These are phyloP conservation scores for Nemania diffusa DNA, from an alignment of 2,329 filamentous ascomycete species.

Conservation along the genomic window DNA sequence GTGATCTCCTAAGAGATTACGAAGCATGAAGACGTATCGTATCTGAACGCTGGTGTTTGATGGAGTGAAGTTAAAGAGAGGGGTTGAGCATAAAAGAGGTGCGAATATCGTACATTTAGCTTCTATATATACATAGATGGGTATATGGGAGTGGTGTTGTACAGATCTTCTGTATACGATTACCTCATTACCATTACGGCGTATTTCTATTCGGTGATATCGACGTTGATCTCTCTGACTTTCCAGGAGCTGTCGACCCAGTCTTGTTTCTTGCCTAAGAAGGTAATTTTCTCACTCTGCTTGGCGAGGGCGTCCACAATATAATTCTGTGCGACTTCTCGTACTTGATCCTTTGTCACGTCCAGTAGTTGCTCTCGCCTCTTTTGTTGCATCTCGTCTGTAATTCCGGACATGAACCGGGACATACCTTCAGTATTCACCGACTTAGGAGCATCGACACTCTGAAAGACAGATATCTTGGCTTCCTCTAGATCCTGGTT, in stretches of 20 bases:
- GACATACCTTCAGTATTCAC: constrained; percentile 90
- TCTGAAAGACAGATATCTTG: constrained; percentile 94
- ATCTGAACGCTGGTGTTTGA: constrained; percentile 64
- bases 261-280: constrained; percentile 84
- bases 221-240: constrained; percentile 77
- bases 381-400: constrained; percentile 87
- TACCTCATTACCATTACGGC: constrained; percentile 40
- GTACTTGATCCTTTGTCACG: constrained; percentile 82
- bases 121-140: constrained; percentile 49
- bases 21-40: constrained; percentile 70
- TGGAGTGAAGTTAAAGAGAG: background rate
- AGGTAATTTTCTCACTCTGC: constrained; percentile 70
- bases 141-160: constrained; percentile 52
- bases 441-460: constrained; percentile 85
- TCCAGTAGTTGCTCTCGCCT: constrained; percentile 87
- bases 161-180: constrained; percentile 44
- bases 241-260: constrained; percentile 82
- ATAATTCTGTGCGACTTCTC: constrained; percentile 82
- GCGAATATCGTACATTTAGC: constrained; percentile 33
- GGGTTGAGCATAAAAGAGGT: background rate
- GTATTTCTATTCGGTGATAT: constrained; percentile 48
- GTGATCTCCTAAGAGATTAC: constrained; percentile 42
- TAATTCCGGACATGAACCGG: constrained; percentile 85
- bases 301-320: constrained; percentile 74
- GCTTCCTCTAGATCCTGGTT: constrained; percentile 92